Base-by-base conservation (phyloP, 139 green algal genomes). In the Chlamydomonas sp. region DNA sequence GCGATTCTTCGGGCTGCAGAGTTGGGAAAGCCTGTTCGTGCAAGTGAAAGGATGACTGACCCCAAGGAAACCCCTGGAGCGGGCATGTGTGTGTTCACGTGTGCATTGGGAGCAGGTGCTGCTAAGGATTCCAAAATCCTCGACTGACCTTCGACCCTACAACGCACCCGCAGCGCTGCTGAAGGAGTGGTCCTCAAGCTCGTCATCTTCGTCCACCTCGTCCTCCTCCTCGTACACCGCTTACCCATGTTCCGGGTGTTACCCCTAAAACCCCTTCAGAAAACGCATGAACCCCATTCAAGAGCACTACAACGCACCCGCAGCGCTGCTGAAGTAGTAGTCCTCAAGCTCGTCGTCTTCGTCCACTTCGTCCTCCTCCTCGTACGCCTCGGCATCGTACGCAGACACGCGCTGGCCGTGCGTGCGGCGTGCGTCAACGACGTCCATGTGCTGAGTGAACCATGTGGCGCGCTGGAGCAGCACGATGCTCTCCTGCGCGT, bases 391-490 rank as follows among this genome's bases (percentile, higher is more conserved):
- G 24, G 88, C 81, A 70, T 54, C 26, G 5, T 48, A 5, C 4
- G 63, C 34, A 70, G 20, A 57, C 30, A 35, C 4, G 28, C 39
- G 37, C 22, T 43, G 43, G 43, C 13, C 13, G 43, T 13, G 43
- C 13, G 43, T 26, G 43, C 13, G 43, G 43, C 43, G 16, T 26
- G 43, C 43, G 43, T 54, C 16, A 54, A 13, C 43, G 13, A 54
- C 43, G 13, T 54, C 43, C 43, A 64, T 10, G 54, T 64, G 54
- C 34, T 64, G 54, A 36, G 54, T 64, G 69, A 95, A 94, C 90
- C 90, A 96, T 38, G 47, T 58, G 0, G 90, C 85, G 6, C 90
- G 78, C 71, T 89, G 86, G 24, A 96, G 86, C 67, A 96, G 77
- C 47, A 74, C 81, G 8, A 96, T 80, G 39, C 77, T 82, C 76